Conservation (phyloP, 2,329 filamentous ascomycete species). For the Sordariomycetes sp. region DNA sequence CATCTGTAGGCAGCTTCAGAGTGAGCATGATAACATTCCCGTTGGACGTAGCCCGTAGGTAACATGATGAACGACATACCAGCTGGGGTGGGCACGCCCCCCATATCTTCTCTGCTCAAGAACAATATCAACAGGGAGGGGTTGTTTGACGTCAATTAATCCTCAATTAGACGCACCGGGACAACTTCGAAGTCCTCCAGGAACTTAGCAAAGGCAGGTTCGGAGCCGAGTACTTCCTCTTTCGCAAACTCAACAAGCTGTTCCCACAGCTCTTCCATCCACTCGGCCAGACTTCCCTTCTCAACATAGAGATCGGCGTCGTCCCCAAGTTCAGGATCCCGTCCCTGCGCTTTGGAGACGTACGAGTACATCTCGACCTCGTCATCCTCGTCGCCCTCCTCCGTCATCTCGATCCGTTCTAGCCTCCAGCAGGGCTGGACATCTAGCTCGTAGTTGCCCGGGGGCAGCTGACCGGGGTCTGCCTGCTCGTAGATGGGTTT, state of each 20-base stretch:
- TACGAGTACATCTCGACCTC: constrained; percentile 1
- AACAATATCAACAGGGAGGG: no score
- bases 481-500: neutral
- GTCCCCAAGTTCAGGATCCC: neutral
- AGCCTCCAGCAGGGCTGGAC: neutral
- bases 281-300: constrained; percentile 9
- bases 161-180: no score
- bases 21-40: no score
- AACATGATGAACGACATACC: no score
- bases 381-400: constrained; percentile 6
- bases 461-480: neutral
- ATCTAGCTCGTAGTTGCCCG: neutral
- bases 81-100: no score
- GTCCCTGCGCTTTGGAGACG: constrained; percentile 1
- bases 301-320: constrained; percentile 3
- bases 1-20: no score
- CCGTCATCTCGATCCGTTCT: constrained; percentile 5
- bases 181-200: no score
- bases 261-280: constrained; percentile 8
- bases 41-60: no score
- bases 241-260: constrained; percentile 2
- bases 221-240: neutral
- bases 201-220: no score
- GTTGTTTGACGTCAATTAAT: no score
- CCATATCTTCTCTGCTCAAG: no score